Conservation (phyloP, 1,284 basidiomycete species). For the Ceratobasidium sp. region DNA sequence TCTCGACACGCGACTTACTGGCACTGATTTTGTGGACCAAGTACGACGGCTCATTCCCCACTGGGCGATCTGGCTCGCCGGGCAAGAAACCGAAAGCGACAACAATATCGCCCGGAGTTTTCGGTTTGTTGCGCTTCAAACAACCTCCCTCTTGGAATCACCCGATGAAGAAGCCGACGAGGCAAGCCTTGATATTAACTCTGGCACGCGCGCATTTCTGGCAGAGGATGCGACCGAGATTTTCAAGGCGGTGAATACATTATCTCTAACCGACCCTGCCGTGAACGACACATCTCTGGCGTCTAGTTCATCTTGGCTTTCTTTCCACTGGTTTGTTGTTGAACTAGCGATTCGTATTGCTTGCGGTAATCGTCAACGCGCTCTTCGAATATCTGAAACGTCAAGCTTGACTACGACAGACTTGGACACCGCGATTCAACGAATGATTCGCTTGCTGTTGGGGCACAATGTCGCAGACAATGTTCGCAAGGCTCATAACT, state of each 20-base stretch:
- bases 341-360: slow-evolving; percentile 66
- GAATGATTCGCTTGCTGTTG: slow-evolving; percentile 69
- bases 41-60: slow-evolving; percentile 17
- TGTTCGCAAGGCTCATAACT: slow-evolving; percentile 61
- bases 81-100: slow-evolving; percentile 2
- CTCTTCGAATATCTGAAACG: slow-evolving; percentile 54
- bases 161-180: not conserved
- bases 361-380: slow-evolving; percentile 26
- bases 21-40: slow-evolving; percentile 29
- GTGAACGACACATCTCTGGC: slow-evolving; percentile 15
- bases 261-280: slow-evolving; percentile 23
- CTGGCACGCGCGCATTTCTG: not conserved
- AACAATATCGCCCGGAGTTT: slow-evolving; percentile 30
- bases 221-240: slow-evolving; percentile 41
- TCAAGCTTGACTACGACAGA: slow-evolving; percentile 52
- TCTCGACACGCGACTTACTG: slow-evolving; percentile 20
- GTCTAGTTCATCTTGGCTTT: slow-evolving; percentile 55
- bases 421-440: slow-evolving; percentile 53
- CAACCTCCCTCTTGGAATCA: slow-evolving; percentile 7
- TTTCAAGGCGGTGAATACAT: not conserved
- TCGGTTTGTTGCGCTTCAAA: slow-evolving; percentile 21
- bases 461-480: slow-evolving; percentile 68
- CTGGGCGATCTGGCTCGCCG: slow-evolving; percentile 29
- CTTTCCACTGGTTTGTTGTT: slow-evolving; percentile 72
- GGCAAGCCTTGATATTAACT: slow-evolving; percentile 12